phyloP scores from a whole-genome alignment of 75 land plant species.

The Azolla pinnata region DNA sequence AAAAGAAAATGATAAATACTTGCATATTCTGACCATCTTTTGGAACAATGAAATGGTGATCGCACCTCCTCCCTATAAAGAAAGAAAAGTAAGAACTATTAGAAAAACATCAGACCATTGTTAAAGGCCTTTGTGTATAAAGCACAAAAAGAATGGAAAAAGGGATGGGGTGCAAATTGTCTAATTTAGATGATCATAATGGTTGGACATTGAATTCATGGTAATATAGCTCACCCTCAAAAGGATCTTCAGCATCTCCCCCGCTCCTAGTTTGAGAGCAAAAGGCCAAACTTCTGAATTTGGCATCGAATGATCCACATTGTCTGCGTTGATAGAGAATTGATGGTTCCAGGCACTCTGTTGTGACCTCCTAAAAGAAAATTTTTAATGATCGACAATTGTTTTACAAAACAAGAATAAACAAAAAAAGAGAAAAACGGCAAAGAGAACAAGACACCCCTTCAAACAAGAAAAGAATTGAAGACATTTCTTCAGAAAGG shows the following conservation, averaged over 20 bases:
- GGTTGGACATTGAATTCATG: too few relatives aligned
- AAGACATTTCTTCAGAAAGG: background rate
- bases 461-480: background rate
- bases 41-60: conserved; percentile 2
- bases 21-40: conserved; percentile 1
- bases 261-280: conserved; percentile 8
- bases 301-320: background rate
- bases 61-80: conserved; percentile 6
- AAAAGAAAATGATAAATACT: too few relatives aligned
- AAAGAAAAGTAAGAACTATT: background rate
- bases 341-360: background rate
- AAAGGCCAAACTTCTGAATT: background rate
- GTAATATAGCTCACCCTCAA: background rate
- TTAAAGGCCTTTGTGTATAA: background rate
- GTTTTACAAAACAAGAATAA: background rate
- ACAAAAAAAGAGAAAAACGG: background rate
- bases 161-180: background rate
- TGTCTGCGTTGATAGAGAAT: background rate
- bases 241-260: conserved; percentile 1
- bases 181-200: background rate
- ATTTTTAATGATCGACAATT: background rate
- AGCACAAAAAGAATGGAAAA: background rate
- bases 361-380: background rate
- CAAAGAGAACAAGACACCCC: background rate
- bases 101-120: too few relatives aligned